Conservation (phyloP, 768 basidiomycete species). For the Lactifluus piperatus region DNA sequence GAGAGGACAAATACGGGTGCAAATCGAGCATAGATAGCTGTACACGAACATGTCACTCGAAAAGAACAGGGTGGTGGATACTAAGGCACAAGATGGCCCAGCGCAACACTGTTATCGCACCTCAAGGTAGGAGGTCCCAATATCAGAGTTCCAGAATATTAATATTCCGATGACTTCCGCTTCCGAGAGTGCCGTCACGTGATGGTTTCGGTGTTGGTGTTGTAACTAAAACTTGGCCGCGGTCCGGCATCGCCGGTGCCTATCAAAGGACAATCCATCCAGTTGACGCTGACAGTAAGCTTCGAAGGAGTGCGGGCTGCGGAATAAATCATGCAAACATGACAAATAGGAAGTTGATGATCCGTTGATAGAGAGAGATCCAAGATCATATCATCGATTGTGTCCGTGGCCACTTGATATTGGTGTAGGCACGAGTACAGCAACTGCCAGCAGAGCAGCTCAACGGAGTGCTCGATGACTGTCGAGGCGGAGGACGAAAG, state of each 20-base stretch:
- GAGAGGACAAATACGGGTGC: conserved; percentile 4
- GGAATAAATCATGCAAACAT: not conserved
- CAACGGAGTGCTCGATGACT: not conserved
- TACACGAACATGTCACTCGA: not conserved
- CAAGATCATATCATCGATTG: not conserved
- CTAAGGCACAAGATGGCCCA: not conserved
- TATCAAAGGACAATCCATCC: not conserved
- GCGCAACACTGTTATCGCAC: not conserved
- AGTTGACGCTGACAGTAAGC: not conserved
- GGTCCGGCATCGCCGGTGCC: not conserved
- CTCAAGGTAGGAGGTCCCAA: not conserved
- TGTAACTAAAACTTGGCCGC: not conserved
- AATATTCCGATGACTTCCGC: not conserved
- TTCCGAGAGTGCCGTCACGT: not conserved
- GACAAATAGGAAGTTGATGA: not conserved
- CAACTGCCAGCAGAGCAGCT: conserved; percentile 1
- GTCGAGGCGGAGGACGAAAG: not conserved
- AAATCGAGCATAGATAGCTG: not conserved
- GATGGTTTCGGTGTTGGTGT: not conserved
- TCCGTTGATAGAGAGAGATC: not conserved
- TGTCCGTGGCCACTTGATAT: not conserved
- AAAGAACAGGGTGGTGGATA: not conserved
- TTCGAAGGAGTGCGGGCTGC: not conserved
- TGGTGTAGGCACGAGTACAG: not conserved
- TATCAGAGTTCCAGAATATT: conserved; percentile 2